Evolutionary conservation across 2,329 filamentous ascomycete species (phyloP).

Genomic region (Emmonsiellopsis sp.): DNA sequence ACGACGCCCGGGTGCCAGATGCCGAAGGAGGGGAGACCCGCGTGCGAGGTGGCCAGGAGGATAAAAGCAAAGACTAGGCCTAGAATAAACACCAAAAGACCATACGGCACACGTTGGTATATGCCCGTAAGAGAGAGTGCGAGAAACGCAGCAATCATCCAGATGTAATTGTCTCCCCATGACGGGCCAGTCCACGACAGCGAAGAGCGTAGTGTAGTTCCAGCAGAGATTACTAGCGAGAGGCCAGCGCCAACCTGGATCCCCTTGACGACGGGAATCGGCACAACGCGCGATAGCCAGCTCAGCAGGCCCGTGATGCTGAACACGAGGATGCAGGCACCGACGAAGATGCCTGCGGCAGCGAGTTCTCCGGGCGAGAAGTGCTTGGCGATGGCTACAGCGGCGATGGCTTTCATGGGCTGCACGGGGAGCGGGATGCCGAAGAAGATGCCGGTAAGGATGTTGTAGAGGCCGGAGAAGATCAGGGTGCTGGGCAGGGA

Average conservation of each 20-base stretch:
- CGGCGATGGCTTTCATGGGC: conserved; percentile 83
- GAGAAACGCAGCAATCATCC: conserved; percentile 65
- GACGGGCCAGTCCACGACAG: conserved; percentile 59
- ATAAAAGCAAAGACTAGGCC: conserved; percentile 58
- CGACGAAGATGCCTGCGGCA: conserved; percentile 76
- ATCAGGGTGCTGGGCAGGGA: conserved; percentile 76
- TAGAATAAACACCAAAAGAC: conserved; percentile 60
- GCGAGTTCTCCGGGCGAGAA: conserved; percentile 63
- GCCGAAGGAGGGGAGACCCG: conserved; percentile 44
- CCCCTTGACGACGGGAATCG: conserved; percentile 82
- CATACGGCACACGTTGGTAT: conserved; percentile 64
- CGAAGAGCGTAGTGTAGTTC: conserved; percentile 56
- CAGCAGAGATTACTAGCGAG: conserved; percentile 70
- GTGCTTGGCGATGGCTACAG: conserved; percentile 67
- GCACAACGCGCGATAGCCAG: conserved; percentile 65
- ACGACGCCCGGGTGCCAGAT: conserved; percentile 52
- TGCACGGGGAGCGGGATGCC: conserved; percentile 87
- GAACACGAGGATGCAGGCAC: conserved; percentile 62
- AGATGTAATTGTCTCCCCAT: conserved; percentile 68
- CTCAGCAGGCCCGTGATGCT: conserved; percentile 70
- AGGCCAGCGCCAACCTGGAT: conserved; percentile 91
- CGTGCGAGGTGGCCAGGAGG: conserved; percentile 14
- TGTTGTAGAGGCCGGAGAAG: conserved; percentile 80
- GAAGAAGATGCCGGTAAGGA: conserved; percentile 71
- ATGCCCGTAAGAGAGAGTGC: conserved; percentile 60